A percentile compares a stretch with the other conserved stretches of the same genome.
Conservation (phyloP, 2,329 filamentous ascomycete genomes). For the Mariannaea elegans region DNA sequence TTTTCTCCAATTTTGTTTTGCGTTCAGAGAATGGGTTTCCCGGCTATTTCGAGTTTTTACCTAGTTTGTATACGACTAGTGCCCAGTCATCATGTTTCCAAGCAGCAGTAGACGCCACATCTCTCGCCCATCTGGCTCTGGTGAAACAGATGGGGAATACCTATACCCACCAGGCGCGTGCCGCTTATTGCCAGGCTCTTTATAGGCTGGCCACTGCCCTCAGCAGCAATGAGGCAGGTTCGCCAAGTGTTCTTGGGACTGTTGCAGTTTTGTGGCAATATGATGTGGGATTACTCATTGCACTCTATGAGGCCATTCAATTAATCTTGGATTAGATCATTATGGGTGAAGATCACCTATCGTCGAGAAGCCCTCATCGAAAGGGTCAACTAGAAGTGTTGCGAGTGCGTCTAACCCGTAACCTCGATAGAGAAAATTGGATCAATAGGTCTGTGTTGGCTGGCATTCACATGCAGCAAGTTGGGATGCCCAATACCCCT, state of each 20-base stretch:
- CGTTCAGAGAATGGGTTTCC: conserved; percentile 6
- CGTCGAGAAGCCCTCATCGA: conserved; percentile 1
- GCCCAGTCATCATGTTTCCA: not conserved
- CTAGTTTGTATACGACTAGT: not conserved
- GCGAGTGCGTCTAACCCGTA: not conserved
- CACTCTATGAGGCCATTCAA: not conserved
- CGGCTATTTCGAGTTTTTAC: conserved; percentile 5
- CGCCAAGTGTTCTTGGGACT: not conserved
- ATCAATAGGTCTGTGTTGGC: conserved; percentile 2
- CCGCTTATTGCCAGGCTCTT: not conserved
- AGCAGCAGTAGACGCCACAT: not conserved
- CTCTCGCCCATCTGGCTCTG: not conserved
- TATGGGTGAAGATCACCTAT: conserved; percentile 3
- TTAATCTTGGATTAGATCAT: not conserved
- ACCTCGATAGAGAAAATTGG: not conserved
- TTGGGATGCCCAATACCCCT: not conserved
- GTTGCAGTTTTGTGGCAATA: conserved; percentile 2
- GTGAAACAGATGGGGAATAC: conserved; percentile 1
- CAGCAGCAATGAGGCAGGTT: not conserved
- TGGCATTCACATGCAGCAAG: not conserved
- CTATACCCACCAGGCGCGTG: not conserved
- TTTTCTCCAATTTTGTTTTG: conserved; percentile 11
- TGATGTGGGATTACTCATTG: not conserved
- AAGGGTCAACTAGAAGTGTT: not conserved
- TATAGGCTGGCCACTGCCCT: not conserved